A percentile compares a stretch with the other conserved stretches of the same genome.
These are phyloP conservation scores for Colletotrichum magnum DNA, from an alignment of 2,329 filamentous ascomycete species.

Conservation along the genomic window DNA sequence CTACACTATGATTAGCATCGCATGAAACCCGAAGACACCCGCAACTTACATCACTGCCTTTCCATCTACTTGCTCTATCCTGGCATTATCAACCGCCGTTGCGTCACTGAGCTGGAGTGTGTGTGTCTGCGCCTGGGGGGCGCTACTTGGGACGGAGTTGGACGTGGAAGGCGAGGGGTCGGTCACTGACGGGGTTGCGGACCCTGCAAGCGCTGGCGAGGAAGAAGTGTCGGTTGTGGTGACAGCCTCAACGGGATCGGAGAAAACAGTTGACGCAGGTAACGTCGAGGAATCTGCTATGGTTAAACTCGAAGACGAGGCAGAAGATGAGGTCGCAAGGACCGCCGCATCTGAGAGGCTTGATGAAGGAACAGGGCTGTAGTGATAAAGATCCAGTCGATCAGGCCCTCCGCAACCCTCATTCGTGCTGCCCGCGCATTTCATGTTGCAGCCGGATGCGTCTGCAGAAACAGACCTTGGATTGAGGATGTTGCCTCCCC, in stretches of 20 bases:
- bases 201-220: too few relatives aligned
- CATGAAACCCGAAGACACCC: too few relatives aligned
- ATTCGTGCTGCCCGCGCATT: slow-evolving; percentile 57
- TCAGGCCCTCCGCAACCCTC: slow-evolving; percentile 57
- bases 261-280: too few relatives aligned
- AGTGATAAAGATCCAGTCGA: slow-evolving; percentile 57
- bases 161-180: too few relatives aligned
- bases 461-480: slow-evolving; percentile 50
- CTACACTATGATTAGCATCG: not conserved
- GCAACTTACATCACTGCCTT: slow-evolving; percentile 6
- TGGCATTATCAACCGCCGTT: not conserved
- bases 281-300: not conserved
- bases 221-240: too few relatives aligned
- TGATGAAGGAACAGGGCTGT: not conserved
- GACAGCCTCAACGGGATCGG: too few relatives aligned
- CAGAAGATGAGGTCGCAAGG: not conserved
- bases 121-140: not conserved
- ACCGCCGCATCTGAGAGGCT: too few relatives aligned
- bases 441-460: slow-evolving; percentile 53
- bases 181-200: too few relatives aligned
- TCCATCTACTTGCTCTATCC: slow-evolving; percentile 2
- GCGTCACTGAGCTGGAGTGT: not conserved
- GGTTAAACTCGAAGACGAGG: not conserved
- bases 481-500: slow-evolving; percentile 57
- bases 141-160: not conserved